These are phyloP conservation scores for Passiflora organensis DNA, from an alignment of 345 rosid species.

Conservation along the genomic window DNA sequence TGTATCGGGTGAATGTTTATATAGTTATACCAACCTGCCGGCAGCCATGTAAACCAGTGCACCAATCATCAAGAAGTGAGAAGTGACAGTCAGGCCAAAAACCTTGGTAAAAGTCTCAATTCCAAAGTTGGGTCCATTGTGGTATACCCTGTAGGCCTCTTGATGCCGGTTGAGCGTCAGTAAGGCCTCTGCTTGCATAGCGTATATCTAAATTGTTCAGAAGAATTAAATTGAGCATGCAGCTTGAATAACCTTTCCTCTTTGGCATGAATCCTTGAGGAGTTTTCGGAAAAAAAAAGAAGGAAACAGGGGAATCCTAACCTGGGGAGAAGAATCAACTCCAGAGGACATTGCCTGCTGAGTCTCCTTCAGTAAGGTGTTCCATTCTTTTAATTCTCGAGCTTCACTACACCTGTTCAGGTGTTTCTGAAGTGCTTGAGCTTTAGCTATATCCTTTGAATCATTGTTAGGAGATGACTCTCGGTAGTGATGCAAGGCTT, in stretches of 20 bases:
- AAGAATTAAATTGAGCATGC: no score
- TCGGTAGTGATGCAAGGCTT: constrained; percentile 50
- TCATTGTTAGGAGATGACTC: constrained; percentile 33
- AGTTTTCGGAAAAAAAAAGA: not conserved
- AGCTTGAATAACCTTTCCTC: no score
- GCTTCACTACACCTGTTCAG: constrained; percentile 40
- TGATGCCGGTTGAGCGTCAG: constrained; percentile 50
- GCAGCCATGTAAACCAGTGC: constrained; percentile 53
- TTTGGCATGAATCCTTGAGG: no score
- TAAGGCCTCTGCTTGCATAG: constrained; percentile 60
- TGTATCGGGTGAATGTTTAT: no score
- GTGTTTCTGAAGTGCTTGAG: constrained; percentile 37
- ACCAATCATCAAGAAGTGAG: constrained; percentile 40
- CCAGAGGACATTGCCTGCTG: constrained; percentile 41
- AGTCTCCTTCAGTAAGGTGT: constrained; percentile 40
- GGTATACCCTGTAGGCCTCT: constrained; percentile 46
- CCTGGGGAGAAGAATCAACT: constrained; percentile 59
- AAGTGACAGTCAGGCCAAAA: constrained; percentile 39
- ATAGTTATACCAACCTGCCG: constrained; percentile 71
- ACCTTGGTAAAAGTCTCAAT: constrained; percentile 37
- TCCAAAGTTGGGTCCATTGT: constrained; percentile 38
- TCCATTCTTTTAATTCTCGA: constrained; percentile 46
- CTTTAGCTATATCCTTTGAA: constrained; percentile 37
- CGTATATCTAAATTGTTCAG: constrained; percentile 32
- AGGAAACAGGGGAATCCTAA: constrained; percentile 16